Conservation (phyloP, 768 basidiomycete genomes). For the Leccinum boreale region DNA sequence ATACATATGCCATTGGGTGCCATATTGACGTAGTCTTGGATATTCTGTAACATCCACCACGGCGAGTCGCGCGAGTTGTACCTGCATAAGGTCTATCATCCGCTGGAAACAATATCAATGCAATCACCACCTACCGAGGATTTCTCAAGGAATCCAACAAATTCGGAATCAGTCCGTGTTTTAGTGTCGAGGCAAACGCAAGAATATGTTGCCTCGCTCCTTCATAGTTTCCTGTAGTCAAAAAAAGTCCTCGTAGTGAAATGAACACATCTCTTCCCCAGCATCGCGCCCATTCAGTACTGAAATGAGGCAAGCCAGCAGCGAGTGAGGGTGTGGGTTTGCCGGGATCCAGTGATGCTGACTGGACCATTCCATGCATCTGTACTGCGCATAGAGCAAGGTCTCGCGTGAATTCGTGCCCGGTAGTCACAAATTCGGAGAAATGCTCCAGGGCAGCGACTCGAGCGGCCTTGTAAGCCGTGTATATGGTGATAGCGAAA, state of each 20-base stretch:
- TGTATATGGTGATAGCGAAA: slow-evolving; percentile 87
- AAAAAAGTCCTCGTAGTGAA: slow-evolving; percentile 87
- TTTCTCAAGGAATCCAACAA: slow-evolving; percentile 83
- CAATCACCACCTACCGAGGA: slow-evolving; percentile 56
- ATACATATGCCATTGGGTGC: slow-evolving; percentile 84
- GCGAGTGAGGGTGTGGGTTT: slow-evolving; percentile 78
- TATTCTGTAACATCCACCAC: slow-evolving; percentile 99
- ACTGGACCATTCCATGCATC: slow-evolving; percentile 88
- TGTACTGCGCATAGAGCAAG: slow-evolving; percentile 83
- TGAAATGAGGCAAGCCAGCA: slow-evolving; percentile 94
- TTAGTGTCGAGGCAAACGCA: slow-evolving; percentile 88
- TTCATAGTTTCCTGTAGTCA: slow-evolving; percentile 86
- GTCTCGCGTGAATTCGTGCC: slow-evolving; percentile 87
- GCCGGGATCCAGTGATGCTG: slow-evolving; percentile 81
- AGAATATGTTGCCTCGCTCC: slow-evolving; percentile 89
- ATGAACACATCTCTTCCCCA: slow-evolving; percentile 98
- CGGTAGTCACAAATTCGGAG: slow-evolving; percentile 81
- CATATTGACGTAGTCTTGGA: slow-evolving; percentile 86
- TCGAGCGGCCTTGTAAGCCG: slow-evolving; percentile 91
- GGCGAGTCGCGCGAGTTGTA: slow-evolving; percentile 98
- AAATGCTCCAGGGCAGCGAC: slow-evolving; percentile 79
- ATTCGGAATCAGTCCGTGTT: slow-evolving; percentile 96
- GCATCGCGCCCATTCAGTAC: slow-evolving; percentile 89
- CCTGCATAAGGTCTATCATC: slow-evolving; percentile 32
- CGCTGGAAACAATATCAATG: not conserved